Conservation (phyloP, 2,329 filamentous ascomycete species). For the Fusarium illudens region DNA sequence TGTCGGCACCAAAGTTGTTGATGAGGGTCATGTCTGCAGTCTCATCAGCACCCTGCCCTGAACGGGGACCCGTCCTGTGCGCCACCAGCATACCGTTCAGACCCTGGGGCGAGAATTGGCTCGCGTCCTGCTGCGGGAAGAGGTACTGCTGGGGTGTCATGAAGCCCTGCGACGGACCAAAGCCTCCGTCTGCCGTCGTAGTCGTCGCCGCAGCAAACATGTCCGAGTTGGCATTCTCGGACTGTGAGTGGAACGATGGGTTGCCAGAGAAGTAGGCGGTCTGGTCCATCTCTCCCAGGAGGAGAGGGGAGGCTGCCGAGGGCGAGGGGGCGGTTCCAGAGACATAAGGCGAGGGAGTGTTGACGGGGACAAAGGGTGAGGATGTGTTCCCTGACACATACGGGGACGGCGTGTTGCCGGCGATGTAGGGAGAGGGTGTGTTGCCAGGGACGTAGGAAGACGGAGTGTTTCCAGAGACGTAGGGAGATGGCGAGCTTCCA, state of each 20-base stretch:
- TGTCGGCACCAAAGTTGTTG: slow-evolving; percentile 44
- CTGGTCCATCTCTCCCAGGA: slow-evolving; percentile 51
- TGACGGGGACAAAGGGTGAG: slow-evolving; percentile 13
- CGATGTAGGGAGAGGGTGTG: slow-evolving; percentile 26
- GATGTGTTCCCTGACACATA: slow-evolving; percentile 36
- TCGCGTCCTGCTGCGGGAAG: slow-evolving; percentile 46
- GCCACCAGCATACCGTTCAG: slow-evolving; percentile 38
- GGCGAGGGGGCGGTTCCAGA: slow-evolving; percentile 41
- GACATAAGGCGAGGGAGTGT: slow-evolving; percentile 28
- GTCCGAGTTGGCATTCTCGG: slow-evolving; percentile 36
- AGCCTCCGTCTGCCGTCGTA: slow-evolving; percentile 38
- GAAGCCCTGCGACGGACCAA: slow-evolving; percentile 46
- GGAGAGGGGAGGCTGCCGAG: slow-evolving; percentile 53
- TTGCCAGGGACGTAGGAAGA: slow-evolving; percentile 21
- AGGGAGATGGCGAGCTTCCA: slow-evolving; percentile 22
- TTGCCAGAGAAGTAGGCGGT: slow-evolving; percentile 47
- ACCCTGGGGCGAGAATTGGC: slow-evolving; percentile 35
- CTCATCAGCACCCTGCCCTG: slow-evolving; percentile 32
- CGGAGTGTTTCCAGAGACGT: slow-evolving; percentile 16
- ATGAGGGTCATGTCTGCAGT: slow-evolving; percentile 45
- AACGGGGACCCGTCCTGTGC: slow-evolving; percentile 10
- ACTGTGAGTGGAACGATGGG: slow-evolving; percentile 42
- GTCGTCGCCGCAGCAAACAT: slow-evolving; percentile 43
- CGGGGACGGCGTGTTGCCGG: slow-evolving; percentile 14
- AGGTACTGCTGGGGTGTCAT: slow-evolving; percentile 52